Evolutionary conservation across 495 filamentous ascomycete genomes (phyloP).

Genomic region (Penicillium coffeae): DNA sequence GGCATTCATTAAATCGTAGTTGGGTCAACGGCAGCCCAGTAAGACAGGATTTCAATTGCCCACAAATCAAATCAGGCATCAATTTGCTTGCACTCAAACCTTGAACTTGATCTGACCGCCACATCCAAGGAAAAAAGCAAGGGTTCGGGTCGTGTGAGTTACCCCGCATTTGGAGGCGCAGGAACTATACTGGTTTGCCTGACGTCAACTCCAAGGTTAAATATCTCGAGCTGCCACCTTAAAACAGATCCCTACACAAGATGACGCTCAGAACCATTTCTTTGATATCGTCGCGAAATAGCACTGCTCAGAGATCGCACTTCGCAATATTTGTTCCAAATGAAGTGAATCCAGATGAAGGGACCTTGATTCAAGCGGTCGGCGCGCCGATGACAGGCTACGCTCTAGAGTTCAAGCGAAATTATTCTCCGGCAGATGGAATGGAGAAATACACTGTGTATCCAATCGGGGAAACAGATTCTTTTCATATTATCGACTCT

Average conservation of each 20-base stretch:
- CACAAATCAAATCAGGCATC: too few relatives aligned
- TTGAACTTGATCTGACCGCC: background rate
- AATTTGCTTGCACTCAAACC: too few relatives aligned
- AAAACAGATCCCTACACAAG: background rate
- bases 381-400: slow-evolving; percentile 33
- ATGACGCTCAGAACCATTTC: slow-evolving; percentile 19
- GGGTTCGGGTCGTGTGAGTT: background rate
- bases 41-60: too few relatives aligned
- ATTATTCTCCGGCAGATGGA: slow-evolving; percentile 13
- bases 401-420: slow-evolving; percentile 28
- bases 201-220: slow-evolving; percentile 7
- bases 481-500: slow-evolving; percentile 21
- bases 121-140: background rate
- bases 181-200: background rate
- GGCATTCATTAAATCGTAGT: too few relatives aligned
- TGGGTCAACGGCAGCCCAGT: too few relatives aligned
- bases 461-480: slow-evolving; percentile 22
- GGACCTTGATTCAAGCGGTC: slow-evolving; percentile 31
- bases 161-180: slow-evolving; percentile 8
- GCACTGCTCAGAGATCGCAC: slow-evolving; percentile 25
- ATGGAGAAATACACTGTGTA: slow-evolving; percentile 10
- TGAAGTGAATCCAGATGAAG: slow-evolving; percentile 6
- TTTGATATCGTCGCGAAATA: slow-evolving; percentile 22
- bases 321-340: slow-evolving; percentile 34
- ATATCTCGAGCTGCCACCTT: background rate